Percentiles rank a stretch among this genome's conserved stretches.
Conservation (phyloP, 441 rosid genomes). For the Omphalea diandra region DNA sequence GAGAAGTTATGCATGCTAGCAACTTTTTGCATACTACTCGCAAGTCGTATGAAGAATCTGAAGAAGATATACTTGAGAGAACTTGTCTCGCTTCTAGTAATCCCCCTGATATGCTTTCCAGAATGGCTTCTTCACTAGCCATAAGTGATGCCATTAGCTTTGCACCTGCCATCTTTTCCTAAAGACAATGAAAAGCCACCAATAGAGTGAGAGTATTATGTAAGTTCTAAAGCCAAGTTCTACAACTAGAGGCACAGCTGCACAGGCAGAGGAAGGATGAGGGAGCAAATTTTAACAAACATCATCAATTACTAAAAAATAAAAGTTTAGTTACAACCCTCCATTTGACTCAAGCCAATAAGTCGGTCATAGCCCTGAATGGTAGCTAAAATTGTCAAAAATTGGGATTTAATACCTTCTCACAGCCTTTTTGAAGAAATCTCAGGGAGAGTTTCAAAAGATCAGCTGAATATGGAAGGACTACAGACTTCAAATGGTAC, state of each 20-base stretch:
- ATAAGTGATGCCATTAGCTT: slow-evolving; percentile 85
- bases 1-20: slow-evolving; percentile 53
- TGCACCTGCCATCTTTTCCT: slow-evolving; percentile 88
- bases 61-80: slow-evolving; percentile 45
- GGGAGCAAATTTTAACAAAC: neutral
- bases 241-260: neutral
- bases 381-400: slow-evolving; percentile 3
- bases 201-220: neutral
- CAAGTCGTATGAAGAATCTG: slow-evolving; percentile 60
- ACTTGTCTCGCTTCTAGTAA: slow-evolving; percentile 72
- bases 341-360: neutral
- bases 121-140: slow-evolving; percentile 74
- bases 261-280: neutral
- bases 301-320: neutral
- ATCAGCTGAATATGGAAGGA: slow-evolving; percentile 62
- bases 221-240: neutral
- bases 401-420: slow-evolving; percentile 53
- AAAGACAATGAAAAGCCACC: slow-evolving; percentile 20
- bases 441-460: slow-evolving; percentile 68
- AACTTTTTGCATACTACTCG: slow-evolving; percentile 59
- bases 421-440: slow-evolving; percentile 58
- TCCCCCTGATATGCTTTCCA: slow-evolving; percentile 67
- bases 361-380: neutral
- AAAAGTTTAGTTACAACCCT: neutral
- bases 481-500: slow-evolving; percentile 77